Evolutionary conservation across 106 monocot genomes (phyloP).

Genomic region (Posidonia australis): DNA sequence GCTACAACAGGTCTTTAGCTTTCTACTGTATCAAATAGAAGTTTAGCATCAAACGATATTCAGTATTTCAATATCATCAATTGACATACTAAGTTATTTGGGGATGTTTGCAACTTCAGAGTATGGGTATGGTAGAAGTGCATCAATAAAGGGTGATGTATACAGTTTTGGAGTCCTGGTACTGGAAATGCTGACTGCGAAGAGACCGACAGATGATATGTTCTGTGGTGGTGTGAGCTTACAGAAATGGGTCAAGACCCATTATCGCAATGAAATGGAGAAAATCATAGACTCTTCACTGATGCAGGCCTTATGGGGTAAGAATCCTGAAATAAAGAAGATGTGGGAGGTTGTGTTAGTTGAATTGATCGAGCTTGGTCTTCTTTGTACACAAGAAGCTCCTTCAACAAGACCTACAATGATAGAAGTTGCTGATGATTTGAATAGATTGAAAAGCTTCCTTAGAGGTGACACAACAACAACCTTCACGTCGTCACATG

Average conservation of each 20-base stretch:
- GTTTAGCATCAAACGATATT: too few relatives aligned
- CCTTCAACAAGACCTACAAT: slow-evolving; percentile 36
- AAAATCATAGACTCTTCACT: slow-evolving; percentile 24
- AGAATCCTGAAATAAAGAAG: slow-evolving; percentile 3
- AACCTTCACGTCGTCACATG: slow-evolving; percentile 28
- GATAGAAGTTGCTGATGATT: slow-evolving; percentile 40
- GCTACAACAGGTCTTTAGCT: too few relatives aligned
- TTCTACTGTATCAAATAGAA: too few relatives aligned
- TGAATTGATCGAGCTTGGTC: slow-evolving; percentile 36
- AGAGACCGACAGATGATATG: slow-evolving; percentile 97
- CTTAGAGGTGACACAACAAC: slow-evolving; percentile 27
- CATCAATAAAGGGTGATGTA: slow-evolving; percentile 92
- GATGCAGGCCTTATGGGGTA: slow-evolving; percentile 2
- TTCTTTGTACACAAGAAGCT: slow-evolving; percentile 30
- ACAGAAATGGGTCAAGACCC: too few relatives aligned
- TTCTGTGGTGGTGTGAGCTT: too few relatives aligned
- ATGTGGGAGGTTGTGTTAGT: slow-evolving; percentile 26
- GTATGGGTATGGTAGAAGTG: slow-evolving; percentile 92
- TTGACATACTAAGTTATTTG: too few relatives aligned
- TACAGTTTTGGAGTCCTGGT: slow-evolving; percentile 96
- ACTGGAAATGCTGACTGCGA: slow-evolving; percentile 89
- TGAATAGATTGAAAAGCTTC: slow-evolving; percentile 36
- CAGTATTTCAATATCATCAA: too few relatives aligned
- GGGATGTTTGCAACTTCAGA: too few relatives aligned
- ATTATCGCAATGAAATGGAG: too few relatives aligned